These are phyloP conservation scores for Metschnikowia colocasiae DNA, from an alignment of 805 yeast species.

Conservation along the genomic window DNA sequence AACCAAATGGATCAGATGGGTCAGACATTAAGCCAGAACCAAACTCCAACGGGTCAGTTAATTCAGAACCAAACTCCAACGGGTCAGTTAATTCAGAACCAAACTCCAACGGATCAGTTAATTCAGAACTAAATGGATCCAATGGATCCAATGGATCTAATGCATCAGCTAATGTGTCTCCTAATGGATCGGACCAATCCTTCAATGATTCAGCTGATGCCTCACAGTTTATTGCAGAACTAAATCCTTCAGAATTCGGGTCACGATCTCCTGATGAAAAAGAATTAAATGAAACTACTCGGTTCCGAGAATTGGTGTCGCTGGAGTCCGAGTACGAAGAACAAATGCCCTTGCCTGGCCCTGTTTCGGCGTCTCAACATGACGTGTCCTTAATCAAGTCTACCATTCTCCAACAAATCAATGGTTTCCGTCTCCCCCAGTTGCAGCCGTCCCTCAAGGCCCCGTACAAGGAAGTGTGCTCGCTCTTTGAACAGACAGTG, in stretches of 20 bases:
- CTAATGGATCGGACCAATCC: too few species aligned
- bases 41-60: too few species aligned
- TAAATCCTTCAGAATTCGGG: not conserved
- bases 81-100: too few species aligned
- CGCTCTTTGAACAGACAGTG: slow-evolving; percentile 61
- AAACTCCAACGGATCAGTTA: too few species aligned
- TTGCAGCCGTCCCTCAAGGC: slow-evolving; percentile 19
- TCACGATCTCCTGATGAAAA: not conserved
- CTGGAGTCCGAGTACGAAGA: not conserved
- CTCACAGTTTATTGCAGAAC: too few species aligned
- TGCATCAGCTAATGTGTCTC: too few species aligned
- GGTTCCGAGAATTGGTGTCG: not conserved
- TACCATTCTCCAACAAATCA: slow-evolving; percentile 11
- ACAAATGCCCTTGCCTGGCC: not conserved
- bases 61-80: too few species aligned
- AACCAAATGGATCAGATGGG: too few species aligned
- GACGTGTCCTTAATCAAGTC: slow-evolving; percentile 10
- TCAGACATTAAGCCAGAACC: too few species aligned
- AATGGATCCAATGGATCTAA: too few species aligned
- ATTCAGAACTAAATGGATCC: too few species aligned
- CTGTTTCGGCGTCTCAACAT: not conserved
- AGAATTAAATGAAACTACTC: not conserved
- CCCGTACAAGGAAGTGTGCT: slow-evolving; percentile 49
- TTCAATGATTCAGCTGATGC: too few species aligned
- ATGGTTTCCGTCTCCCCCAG: slow-evolving; percentile 11